Evolutionary conservation across 257 asterid genomes (phyloP), one percentile per base, ranked within the genome.

Genomic region (Penstemon davidsonii): DNA sequence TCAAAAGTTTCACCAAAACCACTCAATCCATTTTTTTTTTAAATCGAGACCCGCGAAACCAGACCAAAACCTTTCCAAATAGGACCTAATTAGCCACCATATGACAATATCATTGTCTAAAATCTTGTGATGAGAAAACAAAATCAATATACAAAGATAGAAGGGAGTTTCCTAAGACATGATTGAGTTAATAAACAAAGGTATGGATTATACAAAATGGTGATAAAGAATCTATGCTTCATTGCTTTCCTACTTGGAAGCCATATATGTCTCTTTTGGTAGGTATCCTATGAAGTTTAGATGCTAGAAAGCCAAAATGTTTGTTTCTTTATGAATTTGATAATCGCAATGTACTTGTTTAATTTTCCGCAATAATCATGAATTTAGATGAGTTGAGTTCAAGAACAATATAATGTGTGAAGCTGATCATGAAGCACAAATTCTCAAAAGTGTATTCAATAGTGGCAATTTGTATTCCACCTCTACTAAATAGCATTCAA

Each of bases 211-310:
- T 64, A 52, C 36, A 58, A 75, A 25, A 25, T 72, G 54, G 41
- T 37, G 81, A 77, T 77, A 77, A 72, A 25, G 78, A 67, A 49
- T 66, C 13, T 4, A 6, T 4, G 49, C 60, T 10, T 37, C 4
- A 40, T 13, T 51, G 71, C 75, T 71, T 66, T 74, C 84, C 89
- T 40, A 73, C 64, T 59, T 19, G 78, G 84, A 79, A 69, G 58
- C 70, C 82, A 78, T 69, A 58, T 40, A 33, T 38, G 39, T 45
- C 2, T 4, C 8, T 59, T 46, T 69, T 67, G 62, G 43, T 70
- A 60, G 72, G 75, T 69, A 73, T 60, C 62, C 8, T 60, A 9
- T 56, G 15, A 25, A 25, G 33, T 4, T 43, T 40, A 7, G 5
- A 41, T 13, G 55, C 72, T 40, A 45, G 42, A 58, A 75, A 56